phyloP scores from a whole-genome alignment of 768 basidiomycete genomes.

The Kwoniella botswanensis region DNA sequence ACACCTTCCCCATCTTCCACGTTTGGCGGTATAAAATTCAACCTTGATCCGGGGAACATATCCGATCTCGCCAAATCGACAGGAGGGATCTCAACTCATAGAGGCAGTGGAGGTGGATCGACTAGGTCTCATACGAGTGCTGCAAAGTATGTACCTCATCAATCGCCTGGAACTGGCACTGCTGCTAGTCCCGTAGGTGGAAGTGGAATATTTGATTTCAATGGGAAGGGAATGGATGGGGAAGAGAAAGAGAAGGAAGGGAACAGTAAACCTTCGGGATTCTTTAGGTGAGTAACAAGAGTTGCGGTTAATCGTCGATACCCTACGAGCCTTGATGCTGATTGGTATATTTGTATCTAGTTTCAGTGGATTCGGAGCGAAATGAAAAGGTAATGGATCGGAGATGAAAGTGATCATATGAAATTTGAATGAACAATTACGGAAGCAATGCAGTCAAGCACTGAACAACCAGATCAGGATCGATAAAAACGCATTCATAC shows the following conservation, averaged over 20 bases:
- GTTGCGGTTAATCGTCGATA: neutral
- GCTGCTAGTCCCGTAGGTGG: slow-evolving; percentile 2
- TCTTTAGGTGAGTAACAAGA: slow-evolving; percentile 32
- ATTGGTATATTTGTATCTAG: no score
- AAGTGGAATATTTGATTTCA: slow-evolving; percentile 10
- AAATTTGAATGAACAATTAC: no score
- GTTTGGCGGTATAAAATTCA: slow-evolving; percentile 28
- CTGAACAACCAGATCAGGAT: no score
- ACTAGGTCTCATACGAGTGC: slow-evolving; percentile 25
- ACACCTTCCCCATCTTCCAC: neutral
- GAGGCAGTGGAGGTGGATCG: neutral
- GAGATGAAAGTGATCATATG: neutral
- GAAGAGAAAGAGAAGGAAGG: neutral
- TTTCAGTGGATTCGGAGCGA: slow-evolving; percentile 27
- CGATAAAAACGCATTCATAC: no score
- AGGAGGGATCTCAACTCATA: neutral
- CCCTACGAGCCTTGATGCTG: neutral
- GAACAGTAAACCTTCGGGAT: slow-evolving; percentile 23
- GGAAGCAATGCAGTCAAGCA: no score
- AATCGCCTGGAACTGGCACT: neutral
- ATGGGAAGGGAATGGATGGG: neutral
- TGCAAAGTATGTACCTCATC: slow-evolving; percentile 23
- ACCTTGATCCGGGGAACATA: slow-evolving; percentile 25
- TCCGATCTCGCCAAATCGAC: slow-evolving; percentile 18
- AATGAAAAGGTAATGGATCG: neutral